phyloP scores from a whole-genome alignment of 257 asterid genomes.

The Solanum commersonii region DNA sequence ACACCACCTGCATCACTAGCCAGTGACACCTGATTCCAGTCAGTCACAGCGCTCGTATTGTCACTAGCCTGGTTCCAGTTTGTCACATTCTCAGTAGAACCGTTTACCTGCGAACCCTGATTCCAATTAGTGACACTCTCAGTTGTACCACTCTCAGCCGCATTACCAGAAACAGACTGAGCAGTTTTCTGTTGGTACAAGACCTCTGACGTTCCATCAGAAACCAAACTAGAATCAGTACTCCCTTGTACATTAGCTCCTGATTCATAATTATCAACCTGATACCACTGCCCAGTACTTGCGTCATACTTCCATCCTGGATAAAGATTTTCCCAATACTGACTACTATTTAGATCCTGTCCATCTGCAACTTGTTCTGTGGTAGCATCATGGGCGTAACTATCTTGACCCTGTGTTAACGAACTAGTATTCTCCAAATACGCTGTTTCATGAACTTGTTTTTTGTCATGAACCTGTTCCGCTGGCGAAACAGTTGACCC shows the following conservation, averaged over 20 bases:
- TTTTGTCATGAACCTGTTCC: conserved; percentile 21
- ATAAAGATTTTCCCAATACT: conserved; percentile 75
- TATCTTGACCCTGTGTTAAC: conserved; percentile 24
- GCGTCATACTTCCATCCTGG: conserved; percentile 89
- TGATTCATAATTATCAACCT: conserved; percentile 44
- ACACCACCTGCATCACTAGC: conserved; percentile 22
- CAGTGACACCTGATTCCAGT: conserved; percentile 5
- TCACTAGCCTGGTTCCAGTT: conserved; percentile 1
- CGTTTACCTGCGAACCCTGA: conserved; percentile 18
- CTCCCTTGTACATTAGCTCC: conserved; percentile 24
- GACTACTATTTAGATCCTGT: conserved; percentile 41
- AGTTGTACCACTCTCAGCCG: conserved; percentile 36
- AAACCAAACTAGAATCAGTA: conserved; percentile 5
- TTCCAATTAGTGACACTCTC: conserved; percentile 45
- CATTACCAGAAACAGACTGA: conserved; percentile 42
- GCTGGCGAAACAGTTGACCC: conserved; percentile 19
- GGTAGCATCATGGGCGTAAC: conserved; percentile 23
- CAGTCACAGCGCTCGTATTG: neutral
- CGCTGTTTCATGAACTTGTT: conserved; percentile 10
- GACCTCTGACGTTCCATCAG: conserved; percentile 32
- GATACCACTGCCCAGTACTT: conserved; percentile 81
- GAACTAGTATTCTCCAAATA: conserved; percentile 17
- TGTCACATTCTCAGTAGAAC: neutral
- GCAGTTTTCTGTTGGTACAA: conserved; percentile 69
- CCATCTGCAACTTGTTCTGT: conserved; percentile 34